Base-by-base conservation (phyloP, 2,329 filamentous ascomycete species). In the Dactylellina cionopaga region DNA sequence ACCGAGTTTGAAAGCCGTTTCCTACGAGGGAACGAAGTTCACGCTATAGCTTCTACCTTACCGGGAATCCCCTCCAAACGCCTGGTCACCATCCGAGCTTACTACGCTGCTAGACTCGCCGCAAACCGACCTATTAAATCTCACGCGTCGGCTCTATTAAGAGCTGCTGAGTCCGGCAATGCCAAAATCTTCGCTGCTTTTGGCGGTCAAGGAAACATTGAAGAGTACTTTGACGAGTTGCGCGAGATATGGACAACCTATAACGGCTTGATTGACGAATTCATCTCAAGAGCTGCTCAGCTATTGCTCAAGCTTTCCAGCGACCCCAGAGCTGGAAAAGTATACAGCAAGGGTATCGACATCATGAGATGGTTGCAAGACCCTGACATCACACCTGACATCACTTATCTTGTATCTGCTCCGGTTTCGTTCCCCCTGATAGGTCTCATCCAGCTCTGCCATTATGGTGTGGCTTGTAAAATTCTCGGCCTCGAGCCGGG, bases 141-240 rank as follows among this genome's bases (percentile, higher is more conserved):
- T 25, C 94, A 99, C 80, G 91, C 96, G 80, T 98, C 96, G 39
- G 96, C 95, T 33, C 86, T 99, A 47, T 87, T 97, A 79, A 88
- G 95, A 76, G 94, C 95, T 54, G 92, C 92, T 7, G 89, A 90
- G 47, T 93, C 97, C 74, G 89, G 88, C 74, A 88, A 89, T 63
- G 93, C 93, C 60, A 89, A 88, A 77, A 87, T 99, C 71, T 99
- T 96, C 83, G 93, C 89, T 75, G 92, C 99, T 74, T 96, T 98
- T 76, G 95, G 95, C 71, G 95, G 95, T 5, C 95, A 99, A 81
- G 95, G 95, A 77, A 99, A 99, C 81, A 98, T 99, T 75, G 94
- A 99, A 82, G 96, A 99, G 83, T 99, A 99, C 83, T 99, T 99
- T 78, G 94, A 99, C 77, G 95, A 99, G 83, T 87, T 99, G 74